Conservation (phyloP, 1,284 basidiomycete species). For the Tylopilus sp. region DNA sequence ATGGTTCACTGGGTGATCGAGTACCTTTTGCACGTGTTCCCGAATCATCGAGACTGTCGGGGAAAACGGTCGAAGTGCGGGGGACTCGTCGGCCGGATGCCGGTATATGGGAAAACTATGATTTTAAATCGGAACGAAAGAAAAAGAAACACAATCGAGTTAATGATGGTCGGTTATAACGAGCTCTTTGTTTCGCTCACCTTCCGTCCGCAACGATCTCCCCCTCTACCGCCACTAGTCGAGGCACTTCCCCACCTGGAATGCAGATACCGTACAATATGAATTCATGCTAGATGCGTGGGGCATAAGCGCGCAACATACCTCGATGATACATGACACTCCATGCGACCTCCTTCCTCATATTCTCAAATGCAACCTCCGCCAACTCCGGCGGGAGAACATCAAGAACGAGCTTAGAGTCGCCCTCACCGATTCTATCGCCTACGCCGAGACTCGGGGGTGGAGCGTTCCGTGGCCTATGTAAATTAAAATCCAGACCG, state of each 20-base stretch:
- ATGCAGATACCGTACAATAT: conserved; percentile 18
- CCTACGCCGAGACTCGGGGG: conserved; percentile 46
- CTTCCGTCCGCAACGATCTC: conserved; percentile 70
- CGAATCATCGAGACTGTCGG: conserved; percentile 73
- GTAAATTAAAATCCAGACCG: conserved; percentile 7
- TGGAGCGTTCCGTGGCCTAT: conserved; percentile 32
- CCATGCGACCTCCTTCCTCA: conserved; percentile 76
- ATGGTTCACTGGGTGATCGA: conserved; percentile 76
- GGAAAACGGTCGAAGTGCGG: conserved; percentile 71
- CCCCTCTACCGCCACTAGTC: conserved; percentile 79
- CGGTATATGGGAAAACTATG: conserved; percentile 79
- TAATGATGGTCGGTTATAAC: conserved; percentile 11
- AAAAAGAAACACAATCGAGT: conserved; percentile 10
- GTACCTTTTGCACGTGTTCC: conserved; percentile 63
- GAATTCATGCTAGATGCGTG: conserved; percentile 1
- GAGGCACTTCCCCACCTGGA: conserved; percentile 79
- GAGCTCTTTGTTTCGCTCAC: conserved; percentile 44
- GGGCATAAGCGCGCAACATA: conserved; percentile 28
- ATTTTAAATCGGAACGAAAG: not conserved
- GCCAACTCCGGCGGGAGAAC: conserved; percentile 67
- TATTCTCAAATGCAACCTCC: conserved; percentile 62
- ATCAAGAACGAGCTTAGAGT: conserved; percentile 65
- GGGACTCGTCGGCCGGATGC: conserved; percentile 81
- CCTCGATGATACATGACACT: conserved; percentile 79
- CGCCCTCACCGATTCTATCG: conserved; percentile 70